phyloP scores from a whole-genome alignment of 768 basidiomycete species.

The Suillus discolor region DNA sequence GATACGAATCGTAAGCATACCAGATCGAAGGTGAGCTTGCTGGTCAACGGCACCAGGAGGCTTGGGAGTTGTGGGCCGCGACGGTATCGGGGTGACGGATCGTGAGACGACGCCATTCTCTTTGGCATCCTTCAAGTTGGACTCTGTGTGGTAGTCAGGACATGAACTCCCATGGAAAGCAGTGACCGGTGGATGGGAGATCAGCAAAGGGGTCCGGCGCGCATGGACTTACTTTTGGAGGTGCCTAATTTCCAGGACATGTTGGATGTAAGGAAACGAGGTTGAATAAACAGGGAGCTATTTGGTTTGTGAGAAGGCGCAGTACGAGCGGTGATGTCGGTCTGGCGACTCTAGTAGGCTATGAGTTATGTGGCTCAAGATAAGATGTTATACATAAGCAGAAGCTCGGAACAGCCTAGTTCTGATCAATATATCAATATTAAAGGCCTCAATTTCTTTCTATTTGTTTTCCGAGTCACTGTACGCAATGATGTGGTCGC shows the following conservation, averaged over 20 bases:
- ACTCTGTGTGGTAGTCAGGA: slow-evolving; percentile 41
- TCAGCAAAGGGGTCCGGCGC: slow-evolving; percentile 11
- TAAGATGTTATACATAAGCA: slow-evolving; percentile 11
- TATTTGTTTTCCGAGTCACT: no score
- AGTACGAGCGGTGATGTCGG: slow-evolving; percentile 6
- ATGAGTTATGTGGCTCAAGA: slow-evolving; percentile 5
- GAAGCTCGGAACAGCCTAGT: not conserved
- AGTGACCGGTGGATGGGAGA: slow-evolving; percentile 6
- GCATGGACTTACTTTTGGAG: slow-evolving; percentile 33
- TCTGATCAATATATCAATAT: not conserved
- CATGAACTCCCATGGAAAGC: slow-evolving; percentile 10
- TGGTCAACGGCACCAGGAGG: slow-evolving; percentile 50
- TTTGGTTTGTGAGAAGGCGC: slow-evolving; percentile 6
- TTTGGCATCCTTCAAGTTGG: slow-evolving; percentile 57
- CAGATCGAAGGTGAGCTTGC: slow-evolving; percentile 68
- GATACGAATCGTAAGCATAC: slow-evolving; percentile 94
- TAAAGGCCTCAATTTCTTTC: not conserved
- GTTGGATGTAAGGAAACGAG: slow-evolving; percentile 13
- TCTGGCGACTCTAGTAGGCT: not conserved
- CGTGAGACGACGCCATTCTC: slow-evolving; percentile 74
- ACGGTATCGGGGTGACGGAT: slow-evolving; percentile 81
- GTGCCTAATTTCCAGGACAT: slow-evolving; percentile 64
- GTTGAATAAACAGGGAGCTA: not conserved
- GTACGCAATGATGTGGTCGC: not conserved
- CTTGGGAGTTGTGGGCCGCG: slow-evolving; percentile 79